Evolutionary conservation across 2,329 filamentous ascomycete genomes (phyloP).

Genomic region (Cylindrodendrum hubeiense): DNA sequence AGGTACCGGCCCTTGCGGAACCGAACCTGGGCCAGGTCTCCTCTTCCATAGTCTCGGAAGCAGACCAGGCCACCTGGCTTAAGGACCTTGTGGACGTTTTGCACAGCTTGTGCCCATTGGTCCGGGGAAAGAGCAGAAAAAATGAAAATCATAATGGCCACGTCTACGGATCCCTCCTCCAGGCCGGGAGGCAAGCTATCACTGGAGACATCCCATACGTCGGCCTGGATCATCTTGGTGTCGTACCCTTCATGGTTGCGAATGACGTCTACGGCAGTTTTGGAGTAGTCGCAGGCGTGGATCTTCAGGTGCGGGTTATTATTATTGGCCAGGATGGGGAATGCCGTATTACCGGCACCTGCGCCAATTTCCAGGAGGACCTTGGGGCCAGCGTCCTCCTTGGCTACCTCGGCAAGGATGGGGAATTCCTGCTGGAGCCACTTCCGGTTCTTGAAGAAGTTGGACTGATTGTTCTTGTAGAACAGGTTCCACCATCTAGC

Average conservation of each 20-base stretch:
- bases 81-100: constrained; percentile 84
- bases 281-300: constrained; percentile 96
- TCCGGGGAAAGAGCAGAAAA: constrained; percentile 89
- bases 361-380: constrained; percentile 92
- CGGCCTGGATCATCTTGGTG: constrained; percentile 79
- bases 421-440: constrained; percentile 98
- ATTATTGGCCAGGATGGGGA: constrained; percentile 88
- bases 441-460: constrained; percentile 99
- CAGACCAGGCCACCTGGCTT: constrained; percentile 94
- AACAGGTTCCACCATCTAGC: constrained; percentile 99
- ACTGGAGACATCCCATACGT: constrained; percentile 92
- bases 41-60: constrained; percentile 96
- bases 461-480: constrained; percentile 96
- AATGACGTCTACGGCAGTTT: constrained; percentile 94
- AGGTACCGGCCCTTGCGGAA: constrained; percentile 97
- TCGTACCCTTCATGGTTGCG: constrained; percentile 83
- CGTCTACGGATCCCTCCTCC: constrained; percentile 83
- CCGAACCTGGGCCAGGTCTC: constrained; percentile 94
- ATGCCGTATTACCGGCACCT: constrained; percentile 96
- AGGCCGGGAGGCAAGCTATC: constrained; percentile 82
- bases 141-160: constrained; percentile 96
- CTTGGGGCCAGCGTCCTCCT: constrained; percentile 75
- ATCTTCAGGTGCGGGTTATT: constrained; percentile 85
- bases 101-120: constrained; percentile 87
- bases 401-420: constrained; percentile 81